These are phyloP conservation scores for Carex kokanica DNA, from an alignment of 176 grass and related monocot species.

Conservation along the genomic window DNA sequence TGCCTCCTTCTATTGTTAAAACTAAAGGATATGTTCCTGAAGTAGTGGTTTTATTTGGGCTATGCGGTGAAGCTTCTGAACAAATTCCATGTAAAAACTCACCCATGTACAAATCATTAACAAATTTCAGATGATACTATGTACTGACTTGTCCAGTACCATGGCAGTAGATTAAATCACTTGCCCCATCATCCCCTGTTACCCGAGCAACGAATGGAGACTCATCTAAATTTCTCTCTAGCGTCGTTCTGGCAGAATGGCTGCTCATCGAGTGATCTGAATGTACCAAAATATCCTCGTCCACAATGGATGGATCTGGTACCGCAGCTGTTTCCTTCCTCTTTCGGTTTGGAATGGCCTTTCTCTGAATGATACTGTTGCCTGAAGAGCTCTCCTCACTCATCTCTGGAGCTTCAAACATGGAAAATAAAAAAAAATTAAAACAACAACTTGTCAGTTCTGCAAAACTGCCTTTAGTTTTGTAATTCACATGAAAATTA, in stretches of 20 bases:
- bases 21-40: not conserved
- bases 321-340: conserved; percentile 54
- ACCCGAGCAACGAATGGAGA: conserved; percentile 46
- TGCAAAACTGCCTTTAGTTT: not conserved
- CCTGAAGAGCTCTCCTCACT: conserved; percentile 68
- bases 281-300: not conserved
- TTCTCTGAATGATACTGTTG: conserved; percentile 49
- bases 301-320: no score
- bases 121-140: not conserved
- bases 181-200: conserved; percentile 83
- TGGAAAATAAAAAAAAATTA: not conserved
- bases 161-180: conserved; percentile 21
- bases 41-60: not conserved
- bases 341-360: conserved; percentile 77
- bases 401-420: conserved; percentile 41
- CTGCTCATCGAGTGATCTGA: conserved; percentile 36
- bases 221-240: conserved; percentile 39
- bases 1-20: not conserved
- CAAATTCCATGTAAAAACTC: not conserved
- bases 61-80: not conserved
- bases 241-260: conserved; percentile 46
- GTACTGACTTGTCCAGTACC: not conserved
- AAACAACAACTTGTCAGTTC: not conserved
- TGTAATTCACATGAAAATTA: not conserved
- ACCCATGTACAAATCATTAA: not conserved